Evolutionary conservation across 139 green algal genomes (phyloP).

Genomic region (Coelastrella sp.): DNA sequence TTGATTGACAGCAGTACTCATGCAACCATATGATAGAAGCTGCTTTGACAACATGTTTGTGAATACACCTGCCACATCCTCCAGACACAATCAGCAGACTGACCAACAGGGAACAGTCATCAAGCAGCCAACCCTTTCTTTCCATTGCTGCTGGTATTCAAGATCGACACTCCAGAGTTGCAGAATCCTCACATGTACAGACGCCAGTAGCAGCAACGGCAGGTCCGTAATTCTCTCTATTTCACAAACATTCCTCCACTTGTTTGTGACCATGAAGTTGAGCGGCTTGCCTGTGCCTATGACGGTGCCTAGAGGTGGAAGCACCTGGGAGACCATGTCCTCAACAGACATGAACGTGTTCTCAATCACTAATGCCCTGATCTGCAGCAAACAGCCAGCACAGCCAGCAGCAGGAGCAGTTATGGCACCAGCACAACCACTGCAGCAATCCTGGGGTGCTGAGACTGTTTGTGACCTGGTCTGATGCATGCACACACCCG

Average conservation of each 20-base stretch:
- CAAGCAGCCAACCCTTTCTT: too few relatives aligned
- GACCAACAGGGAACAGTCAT: too few relatives aligned
- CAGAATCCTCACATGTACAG: slow-evolving; percentile 57
- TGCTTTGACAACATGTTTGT: not conserved
- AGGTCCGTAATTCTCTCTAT: slow-evolving; percentile 63
- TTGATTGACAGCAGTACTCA: too few relatives aligned
- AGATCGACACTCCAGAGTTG: not conserved
- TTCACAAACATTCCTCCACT: slow-evolving; percentile 78
- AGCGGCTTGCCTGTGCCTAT: slow-evolving; percentile 68
- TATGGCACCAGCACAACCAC: not conserved
- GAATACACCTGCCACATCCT: not conserved
- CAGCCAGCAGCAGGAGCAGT: not conserved
- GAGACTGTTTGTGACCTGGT: too few relatives aligned
- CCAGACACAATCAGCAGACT: not conserved
- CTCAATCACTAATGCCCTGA: slow-evolving; percentile 78
- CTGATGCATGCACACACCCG: too few relatives aligned
- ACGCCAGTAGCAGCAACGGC: slow-evolving; percentile 82
- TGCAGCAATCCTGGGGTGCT: not conserved
- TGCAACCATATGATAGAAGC: not conserved
- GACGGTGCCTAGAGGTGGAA: slow-evolving; percentile 72
- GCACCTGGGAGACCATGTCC: slow-evolving; percentile 62
- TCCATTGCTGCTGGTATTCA: too few relatives aligned
- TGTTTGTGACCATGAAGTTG: slow-evolving; percentile 93
- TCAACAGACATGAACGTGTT: slow-evolving; percentile 91
- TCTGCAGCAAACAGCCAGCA: slow-evolving; percentile 8